Percentiles rank a stretch among this genome's conserved stretches.
phyloP scores from a whole-genome alignment of 192 early-diverging fungal genomes.

The Coemansia sp. region DNA sequence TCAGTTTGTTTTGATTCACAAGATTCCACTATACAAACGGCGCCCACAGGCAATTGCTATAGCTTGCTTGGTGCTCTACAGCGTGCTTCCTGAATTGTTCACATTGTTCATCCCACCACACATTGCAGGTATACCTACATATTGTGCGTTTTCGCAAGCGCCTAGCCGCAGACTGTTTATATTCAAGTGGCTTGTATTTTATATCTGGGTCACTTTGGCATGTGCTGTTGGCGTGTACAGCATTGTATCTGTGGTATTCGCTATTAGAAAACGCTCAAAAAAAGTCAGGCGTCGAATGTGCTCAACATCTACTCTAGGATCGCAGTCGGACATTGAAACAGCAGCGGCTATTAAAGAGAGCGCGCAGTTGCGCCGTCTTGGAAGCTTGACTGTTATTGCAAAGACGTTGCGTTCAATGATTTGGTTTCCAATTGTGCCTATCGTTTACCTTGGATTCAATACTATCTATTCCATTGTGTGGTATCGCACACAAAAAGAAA shows the following conservation, averaged over 20 bases:
- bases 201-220: conserved; percentile 30
- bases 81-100: conserved; percentile 22
- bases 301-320: not conserved
- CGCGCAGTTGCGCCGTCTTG: conserved; percentile 11
- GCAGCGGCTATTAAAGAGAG: conserved; percentile 18
- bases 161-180: conserved; percentile 25
- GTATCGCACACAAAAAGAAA: conserved; percentile 12
- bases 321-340: not conserved
- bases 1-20: conserved; percentile 30
- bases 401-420: conserved; percentile 28
- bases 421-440: conserved; percentile 41
- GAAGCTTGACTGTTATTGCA: conserved; percentile 20
- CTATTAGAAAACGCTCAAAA: conserved; percentile 8
- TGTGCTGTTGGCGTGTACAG: conserved; percentile 20
- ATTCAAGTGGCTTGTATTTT: conserved; percentile 45
- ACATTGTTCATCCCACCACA: conserved; percentile 20
- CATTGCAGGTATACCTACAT: conserved; percentile 17
- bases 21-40: conserved; percentile 7
- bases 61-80: not conserved
- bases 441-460: conserved; percentile 32
- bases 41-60: conserved; percentile 7
- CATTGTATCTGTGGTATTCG: conserved; percentile 12
- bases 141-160: conserved; percentile 20
- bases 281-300: conserved; percentile 3
- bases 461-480: conserved; percentile 25